Percentiles rank a stretch among this genome's conserved stretches.
These are phyloP conservation scores for Eucalyptus cloeziana DNA, from an alignment of 345 rosid species.

Conservation along the genomic window DNA sequence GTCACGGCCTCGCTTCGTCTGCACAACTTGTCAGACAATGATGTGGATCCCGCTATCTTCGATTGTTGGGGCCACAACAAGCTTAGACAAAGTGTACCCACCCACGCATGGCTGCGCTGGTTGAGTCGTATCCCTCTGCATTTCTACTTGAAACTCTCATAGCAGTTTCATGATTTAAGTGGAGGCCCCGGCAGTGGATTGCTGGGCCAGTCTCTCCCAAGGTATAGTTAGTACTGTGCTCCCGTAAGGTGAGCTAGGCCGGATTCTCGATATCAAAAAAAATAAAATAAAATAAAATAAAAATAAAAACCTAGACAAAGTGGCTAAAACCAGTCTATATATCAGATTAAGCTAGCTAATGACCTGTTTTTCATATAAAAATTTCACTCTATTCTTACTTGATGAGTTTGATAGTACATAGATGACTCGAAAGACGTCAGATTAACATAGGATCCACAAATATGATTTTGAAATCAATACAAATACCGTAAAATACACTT, in stretches of 20 bases:
- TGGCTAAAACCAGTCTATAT: background rate
- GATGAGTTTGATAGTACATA: background rate
- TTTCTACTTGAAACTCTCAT: too few species aligned
- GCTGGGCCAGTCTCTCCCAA: too few species aligned
- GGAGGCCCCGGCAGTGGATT: too few species aligned
- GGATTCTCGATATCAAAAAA: too few species aligned
- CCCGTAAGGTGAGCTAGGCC: too few species aligned
- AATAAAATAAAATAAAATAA: too few species aligned
- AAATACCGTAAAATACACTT: background rate
- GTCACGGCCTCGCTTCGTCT: background rate
- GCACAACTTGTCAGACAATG: background rate
- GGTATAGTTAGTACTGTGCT: too few species aligned
- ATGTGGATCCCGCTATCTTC: background rate
- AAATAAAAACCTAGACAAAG: background rate
- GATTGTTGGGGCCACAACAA: background rate
- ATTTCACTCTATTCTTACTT: background rate
- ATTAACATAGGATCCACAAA: background rate
- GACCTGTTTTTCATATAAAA: background rate
- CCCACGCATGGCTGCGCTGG: too few species aligned
- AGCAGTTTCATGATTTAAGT: too few species aligned
- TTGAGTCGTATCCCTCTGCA: too few species aligned
- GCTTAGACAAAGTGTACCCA: background rate
- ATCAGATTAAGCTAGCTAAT: background rate
- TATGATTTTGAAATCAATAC: background rate
- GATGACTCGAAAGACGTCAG: background rate